A percentile compares a stretch with the other conserved stretches of the same genome.
Evolutionary conservation across 345 rosid species (phyloP).

Genomic region (Citrus cavaleriei): DNA sequence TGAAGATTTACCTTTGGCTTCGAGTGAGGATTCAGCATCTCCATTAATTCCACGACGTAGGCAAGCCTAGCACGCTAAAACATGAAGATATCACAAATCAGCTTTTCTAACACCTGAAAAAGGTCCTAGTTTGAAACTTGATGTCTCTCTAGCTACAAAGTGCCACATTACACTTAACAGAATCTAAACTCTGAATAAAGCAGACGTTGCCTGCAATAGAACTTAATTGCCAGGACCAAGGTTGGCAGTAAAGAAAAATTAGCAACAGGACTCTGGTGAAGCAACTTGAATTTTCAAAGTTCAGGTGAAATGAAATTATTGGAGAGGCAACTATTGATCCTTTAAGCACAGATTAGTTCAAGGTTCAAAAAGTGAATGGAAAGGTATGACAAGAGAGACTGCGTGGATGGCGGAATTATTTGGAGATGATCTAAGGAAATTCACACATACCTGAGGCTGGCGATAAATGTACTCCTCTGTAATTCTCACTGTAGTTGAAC

Average conservation of each 20-base stretch:
- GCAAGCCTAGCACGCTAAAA: slow-evolving; percentile 74
- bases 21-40: slow-evolving; percentile 87
- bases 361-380: neutral
- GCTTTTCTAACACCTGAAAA: neutral
- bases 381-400: neutral
- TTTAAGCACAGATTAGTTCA: neutral
- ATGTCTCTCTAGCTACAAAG: neutral
- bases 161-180: neutral
- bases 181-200: neutral
- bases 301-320: neutral
- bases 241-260: neutral
- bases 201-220: neutral
- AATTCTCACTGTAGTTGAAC: slow-evolving; percentile 87
- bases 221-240: neutral
- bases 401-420: neutral
- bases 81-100: slow-evolving; percentile 13
- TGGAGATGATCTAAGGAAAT: neutral
- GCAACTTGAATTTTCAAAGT: neutral
- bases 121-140: neutral
- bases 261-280: neutral
- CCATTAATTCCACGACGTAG: slow-evolving; percentile 83
- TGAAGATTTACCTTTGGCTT: slow-evolving; percentile 56
- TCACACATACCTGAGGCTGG: slow-evolving; percentile 57
- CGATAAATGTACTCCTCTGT: slow-evolving; percentile 85
- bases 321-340: neutral